phyloP scores from a whole-genome alignment of 1,284 basidiomycete species.

The Hortiboletus rubellus region DNA sequence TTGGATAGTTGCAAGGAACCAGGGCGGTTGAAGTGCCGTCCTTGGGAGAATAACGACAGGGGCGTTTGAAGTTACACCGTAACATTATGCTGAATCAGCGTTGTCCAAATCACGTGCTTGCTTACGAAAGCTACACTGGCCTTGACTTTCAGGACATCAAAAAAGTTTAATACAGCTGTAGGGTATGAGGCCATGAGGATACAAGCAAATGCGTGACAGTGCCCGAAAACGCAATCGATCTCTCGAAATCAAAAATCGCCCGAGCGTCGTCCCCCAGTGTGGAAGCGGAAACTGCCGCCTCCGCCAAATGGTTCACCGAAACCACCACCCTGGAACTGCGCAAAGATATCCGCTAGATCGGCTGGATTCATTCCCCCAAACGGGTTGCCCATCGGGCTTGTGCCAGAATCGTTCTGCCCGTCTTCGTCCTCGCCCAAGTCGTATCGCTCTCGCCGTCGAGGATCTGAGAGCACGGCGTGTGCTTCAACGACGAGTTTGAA shows the following conservation, averaged over 20 bases:
- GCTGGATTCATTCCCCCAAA: constrained; percentile 40
- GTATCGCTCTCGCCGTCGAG: constrained; percentile 65
- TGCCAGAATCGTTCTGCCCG: constrained; percentile 47
- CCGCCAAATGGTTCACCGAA: constrained; percentile 25
- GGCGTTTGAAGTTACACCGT: constrained; percentile 4
- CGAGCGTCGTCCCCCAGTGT: constrained; percentile 9
- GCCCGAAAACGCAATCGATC: neutral
- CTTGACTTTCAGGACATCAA: too few relatives aligned
- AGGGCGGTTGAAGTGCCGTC: neutral
- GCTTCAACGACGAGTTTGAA: constrained; percentile 84
- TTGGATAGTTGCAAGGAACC: neutral
- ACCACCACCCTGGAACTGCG: constrained; percentile 54
- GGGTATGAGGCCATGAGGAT: constrained; percentile 11
- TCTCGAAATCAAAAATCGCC: constrained; percentile 27
- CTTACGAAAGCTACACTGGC: neutral
- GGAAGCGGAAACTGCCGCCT: constrained; percentile 28
- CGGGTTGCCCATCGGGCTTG: constrained; percentile 42
- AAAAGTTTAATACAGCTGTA: constrained; percentile 1
- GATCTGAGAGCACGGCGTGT: constrained; percentile 73
- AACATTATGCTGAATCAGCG: too few relatives aligned
- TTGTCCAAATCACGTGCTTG: constrained; percentile 8
- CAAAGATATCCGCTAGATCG: constrained; percentile 64
- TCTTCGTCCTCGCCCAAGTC: constrained; percentile 79
- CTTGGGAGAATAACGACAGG: constrained; percentile 18
- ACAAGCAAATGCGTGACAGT: neutral